These are phyloP conservation scores for Globisporangium emineosum DNA, from an alignment of 352 stramenopile species.

Conservation along the genomic window DNA sequence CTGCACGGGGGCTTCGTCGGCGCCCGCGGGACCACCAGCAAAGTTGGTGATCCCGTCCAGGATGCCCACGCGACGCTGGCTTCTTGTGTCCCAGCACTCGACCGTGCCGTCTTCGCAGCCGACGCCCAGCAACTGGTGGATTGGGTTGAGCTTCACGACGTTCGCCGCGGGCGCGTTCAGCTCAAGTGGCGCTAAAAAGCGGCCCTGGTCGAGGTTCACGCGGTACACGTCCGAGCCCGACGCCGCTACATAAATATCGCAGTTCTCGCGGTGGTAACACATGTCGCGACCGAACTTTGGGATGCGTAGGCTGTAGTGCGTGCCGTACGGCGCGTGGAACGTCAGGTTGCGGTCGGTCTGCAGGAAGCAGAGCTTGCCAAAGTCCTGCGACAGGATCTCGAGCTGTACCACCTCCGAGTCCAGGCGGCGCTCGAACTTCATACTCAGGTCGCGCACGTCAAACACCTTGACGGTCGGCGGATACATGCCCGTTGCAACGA, in stretches of 20 bases:
- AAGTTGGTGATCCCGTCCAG: constrained; percentile 56
- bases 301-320: constrained; percentile 94
- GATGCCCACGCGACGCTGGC: constrained; percentile 60
- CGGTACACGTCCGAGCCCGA: constrained; percentile 92
- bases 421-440: constrained; percentile 99
- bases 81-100: constrained; percentile 95
- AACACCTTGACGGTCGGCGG: constrained; percentile 95
- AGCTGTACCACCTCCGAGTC: constrained; percentile 97
- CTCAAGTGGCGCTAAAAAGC: constrained; percentile 90
- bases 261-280: constrained; percentile 95
- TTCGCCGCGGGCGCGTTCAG: constrained; percentile 77
- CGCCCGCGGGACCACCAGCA: constrained; percentile 39
- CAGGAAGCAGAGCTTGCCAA: constrained; percentile 98
- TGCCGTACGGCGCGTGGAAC: constrained; percentile 98
- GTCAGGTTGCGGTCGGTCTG: constrained; percentile 94
- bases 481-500: constrained; percentile 97
- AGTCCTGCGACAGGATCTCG: constrained; percentile 93
- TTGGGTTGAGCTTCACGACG: constrained; percentile 85
- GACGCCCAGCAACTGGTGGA: constrained; percentile 89
- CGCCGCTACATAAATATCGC: constrained; percentile 94
- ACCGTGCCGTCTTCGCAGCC: constrained; percentile 94
- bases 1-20: constrained; percentile 42
- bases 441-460: constrained; percentile 93
- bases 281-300: constrained; percentile 97
- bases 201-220: constrained; percentile 97